These are phyloP conservation scores for Vigna mungo DNA, from an alignment of 306 rosid genomes.

Conservation along the genomic window DNA sequence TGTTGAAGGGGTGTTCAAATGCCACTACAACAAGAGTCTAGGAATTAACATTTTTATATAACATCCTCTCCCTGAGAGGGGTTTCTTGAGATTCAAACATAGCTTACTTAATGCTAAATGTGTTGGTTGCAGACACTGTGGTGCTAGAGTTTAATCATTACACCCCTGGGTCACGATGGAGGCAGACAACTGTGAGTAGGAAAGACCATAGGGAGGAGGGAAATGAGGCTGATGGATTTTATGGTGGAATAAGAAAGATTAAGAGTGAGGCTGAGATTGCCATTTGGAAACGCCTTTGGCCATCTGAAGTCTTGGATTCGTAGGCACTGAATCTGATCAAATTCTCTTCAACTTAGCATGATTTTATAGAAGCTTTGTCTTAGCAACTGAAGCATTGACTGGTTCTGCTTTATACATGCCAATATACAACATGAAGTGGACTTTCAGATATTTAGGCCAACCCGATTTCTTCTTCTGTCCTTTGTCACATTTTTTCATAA, in stretches of 20 bases:
- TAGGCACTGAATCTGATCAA: slow-evolving; percentile 4
- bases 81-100: slow-evolving; percentile 24
- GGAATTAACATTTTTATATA: not conserved
- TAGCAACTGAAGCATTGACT: slow-evolving; percentile 27
- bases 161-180: slow-evolving; percentile 74
- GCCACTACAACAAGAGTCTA: not conserved
- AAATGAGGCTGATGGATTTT: slow-evolving; percentile 81
- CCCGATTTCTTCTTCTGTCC: slow-evolving; percentile 25
- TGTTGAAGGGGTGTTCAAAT: not conserved
- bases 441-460: slow-evolving; percentile 19
- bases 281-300: slow-evolving; percentile 77
- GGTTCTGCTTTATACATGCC: slow-evolving; percentile 13
- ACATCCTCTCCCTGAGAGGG: not conserved
- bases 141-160: slow-evolving; percentile 87
- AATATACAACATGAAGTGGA: slow-evolving; percentile 20
- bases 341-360: not conserved
- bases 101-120: slow-evolving; percentile 19
- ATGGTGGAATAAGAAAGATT: slow-evolving; percentile 85
- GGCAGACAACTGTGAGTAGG: slow-evolving; percentile 57
- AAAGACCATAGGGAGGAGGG: slow-evolving; percentile 77
- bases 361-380: slow-evolving; percentile 17
- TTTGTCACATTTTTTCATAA: slow-evolving; percentile 14
- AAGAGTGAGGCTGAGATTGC: slow-evolving; percentile 53
- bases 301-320: slow-evolving; percentile 66
- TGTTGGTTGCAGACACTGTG: slow-evolving; percentile 59